phyloP scores from a whole-genome alignment of 139 green algal species.

The Pseudopediastrum boryanum region DNA sequence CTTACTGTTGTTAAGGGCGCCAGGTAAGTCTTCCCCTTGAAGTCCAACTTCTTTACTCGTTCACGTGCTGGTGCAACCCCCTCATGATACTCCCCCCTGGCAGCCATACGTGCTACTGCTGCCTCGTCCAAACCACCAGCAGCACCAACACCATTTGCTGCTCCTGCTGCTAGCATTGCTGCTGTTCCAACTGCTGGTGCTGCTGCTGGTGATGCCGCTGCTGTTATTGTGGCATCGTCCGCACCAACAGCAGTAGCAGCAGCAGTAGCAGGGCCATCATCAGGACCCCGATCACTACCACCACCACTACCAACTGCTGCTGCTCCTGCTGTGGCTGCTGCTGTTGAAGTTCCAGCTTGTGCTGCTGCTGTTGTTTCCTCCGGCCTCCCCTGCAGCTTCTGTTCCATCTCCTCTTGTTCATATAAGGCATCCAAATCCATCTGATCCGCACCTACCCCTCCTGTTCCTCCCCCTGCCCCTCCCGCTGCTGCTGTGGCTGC shows the following conservation, averaged over 20 bases:
- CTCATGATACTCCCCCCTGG: background rate
- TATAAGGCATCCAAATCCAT: background rate
- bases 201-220: background rate
- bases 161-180: background rate
- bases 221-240: background rate
- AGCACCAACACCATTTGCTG: background rate
- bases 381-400: background rate
- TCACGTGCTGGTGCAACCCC: background rate
- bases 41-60: conserved; percentile 64
- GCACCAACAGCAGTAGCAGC: background rate
- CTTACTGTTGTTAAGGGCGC: conserved; percentile 91
- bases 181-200: background rate
- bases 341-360: conserved; percentile 5
- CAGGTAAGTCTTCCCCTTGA: conserved; percentile 89
- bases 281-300: background rate
- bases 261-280: background rate
- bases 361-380: conserved; percentile 21
- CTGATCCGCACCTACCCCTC: background rate
- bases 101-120: background rate
- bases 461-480: background rate
- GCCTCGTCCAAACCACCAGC: background rate
- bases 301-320: conserved; percentile 7
- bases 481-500: background rate
- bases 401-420: background rate
- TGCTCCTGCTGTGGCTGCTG: conserved; percentile 13